Percentiles rank a stretch among this genome's conserved stretches.
These are phyloP conservation scores for Colletotrichum brevisporum DNA, from an alignment of 2,329 filamentous ascomycete species.

Conservation along the genomic window DNA sequence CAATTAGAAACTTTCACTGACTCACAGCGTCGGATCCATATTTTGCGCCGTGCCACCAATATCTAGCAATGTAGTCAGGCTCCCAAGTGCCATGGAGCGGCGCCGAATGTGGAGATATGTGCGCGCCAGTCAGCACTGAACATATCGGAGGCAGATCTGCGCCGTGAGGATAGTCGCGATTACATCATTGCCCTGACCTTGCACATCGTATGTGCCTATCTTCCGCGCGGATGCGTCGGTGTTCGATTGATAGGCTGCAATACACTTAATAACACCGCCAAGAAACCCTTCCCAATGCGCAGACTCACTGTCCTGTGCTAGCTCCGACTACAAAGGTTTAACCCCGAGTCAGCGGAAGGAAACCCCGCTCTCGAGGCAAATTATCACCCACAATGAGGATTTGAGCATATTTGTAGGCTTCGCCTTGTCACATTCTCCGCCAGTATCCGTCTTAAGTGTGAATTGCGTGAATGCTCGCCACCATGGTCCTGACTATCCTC, in stretches of 20 bases:
- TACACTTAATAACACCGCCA: not conserved
- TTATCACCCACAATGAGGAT: not conserved
- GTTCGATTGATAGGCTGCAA: not conserved
- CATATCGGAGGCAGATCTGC: slow-evolving; percentile 16
- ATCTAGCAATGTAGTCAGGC: not conserved
- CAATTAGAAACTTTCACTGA: too few species aligned
- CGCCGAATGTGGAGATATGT: slow-evolving; percentile 8
- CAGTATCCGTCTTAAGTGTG: not conserved
- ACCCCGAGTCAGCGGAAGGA: slow-evolving; percentile 25
- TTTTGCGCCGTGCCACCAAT: not conserved
- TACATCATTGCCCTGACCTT: slow-evolving; percentile 13
- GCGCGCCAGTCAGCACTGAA: slow-evolving; percentile 16
- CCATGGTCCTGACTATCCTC: slow-evolving; percentile 72
- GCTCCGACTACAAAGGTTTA: slow-evolving; percentile 16
- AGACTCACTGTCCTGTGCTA: not conserved
- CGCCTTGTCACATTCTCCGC: not conserved
- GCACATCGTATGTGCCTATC: not conserved
- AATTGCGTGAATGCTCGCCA: not conserved
- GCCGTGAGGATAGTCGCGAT: not conserved
- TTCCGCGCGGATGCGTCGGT: slow-evolving; percentile 16
- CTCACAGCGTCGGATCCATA: too few species aligned
- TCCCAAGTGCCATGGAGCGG: not conserved
- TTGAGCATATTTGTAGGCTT: not conserved
- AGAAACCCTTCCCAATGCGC: not conserved
- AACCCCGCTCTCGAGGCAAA: slow-evolving; percentile 30